phyloP scores from a whole-genome alignment of 129 eudicot genomes.

The sunflower (Helianthus annuus) region DNA sequence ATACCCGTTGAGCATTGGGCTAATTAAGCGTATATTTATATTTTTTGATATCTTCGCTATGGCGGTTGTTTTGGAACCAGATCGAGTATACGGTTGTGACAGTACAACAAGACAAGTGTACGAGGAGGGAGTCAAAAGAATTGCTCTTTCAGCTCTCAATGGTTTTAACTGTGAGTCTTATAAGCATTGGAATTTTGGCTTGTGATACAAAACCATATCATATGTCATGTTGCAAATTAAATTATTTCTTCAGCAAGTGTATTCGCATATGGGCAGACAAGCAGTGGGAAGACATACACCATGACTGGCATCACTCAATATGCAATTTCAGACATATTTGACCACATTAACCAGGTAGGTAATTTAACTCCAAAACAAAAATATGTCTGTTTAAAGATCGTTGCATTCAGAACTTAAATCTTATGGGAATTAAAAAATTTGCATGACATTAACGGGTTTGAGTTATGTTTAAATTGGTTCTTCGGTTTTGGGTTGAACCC shows the following conservation, averaged over 20 bases:
- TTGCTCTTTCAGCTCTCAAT: conserved; percentile 75
- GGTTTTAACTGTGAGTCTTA: conserved; percentile 76
- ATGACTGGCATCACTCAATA: conserved; percentile 82
- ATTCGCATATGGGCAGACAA: conserved; percentile 96
- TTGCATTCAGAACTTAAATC: too few relatives aligned
- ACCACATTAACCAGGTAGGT: conserved; percentile 58
- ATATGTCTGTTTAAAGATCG: too few relatives aligned
- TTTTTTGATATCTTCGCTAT: neutral
- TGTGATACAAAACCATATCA: conserved; percentile 6
- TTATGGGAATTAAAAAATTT: too few relatives aligned
- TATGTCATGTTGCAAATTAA: conserved; percentile 9
- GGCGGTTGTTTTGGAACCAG: conserved; percentile 38
- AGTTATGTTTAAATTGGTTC: neutral
- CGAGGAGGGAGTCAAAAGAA: conserved; percentile 76
- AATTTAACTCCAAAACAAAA: too few relatives aligned
- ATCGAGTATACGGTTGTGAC: conserved; percentile 63
- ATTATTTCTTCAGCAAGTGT: conserved; percentile 68
- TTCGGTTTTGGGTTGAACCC: neutral
- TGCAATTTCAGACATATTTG: conserved; percentile 68
- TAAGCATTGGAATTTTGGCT: neutral
- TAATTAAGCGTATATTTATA: neutral
- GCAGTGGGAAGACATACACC: conserved; percentile 99
- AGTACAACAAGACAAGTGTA: conserved; percentile 76
- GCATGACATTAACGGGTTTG: too few relatives aligned
- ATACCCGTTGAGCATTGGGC: neutral